Percentiles rank a stretch among this genome's conserved stretches.
phyloP scores from a whole-genome alignment of 2,329 filamentous ascomycete genomes.

The Pseudocercospora eumusae region DNA sequence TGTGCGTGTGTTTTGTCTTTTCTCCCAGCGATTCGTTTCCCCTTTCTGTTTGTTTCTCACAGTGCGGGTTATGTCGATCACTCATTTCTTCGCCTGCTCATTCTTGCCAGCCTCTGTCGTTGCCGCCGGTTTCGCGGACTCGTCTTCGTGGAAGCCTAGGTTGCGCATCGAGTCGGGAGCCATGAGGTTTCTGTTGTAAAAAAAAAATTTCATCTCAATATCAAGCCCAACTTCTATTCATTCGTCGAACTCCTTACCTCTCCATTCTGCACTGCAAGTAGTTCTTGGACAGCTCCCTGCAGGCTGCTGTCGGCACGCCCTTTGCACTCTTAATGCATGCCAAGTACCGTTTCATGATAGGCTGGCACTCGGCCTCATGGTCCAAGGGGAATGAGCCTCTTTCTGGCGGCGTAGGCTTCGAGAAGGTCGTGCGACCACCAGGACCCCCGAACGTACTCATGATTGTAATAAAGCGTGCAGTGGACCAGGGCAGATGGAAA shows the following conservation, averaged over 20 bases:
- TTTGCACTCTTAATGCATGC: conserved; percentile 80
- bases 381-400: conserved; percentile 95
- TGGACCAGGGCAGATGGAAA: neutral
- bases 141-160: conserved; percentile 64
- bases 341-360: conserved; percentile 82
- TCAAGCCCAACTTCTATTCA: neutral
- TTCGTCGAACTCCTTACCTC: conserved; percentile 55
- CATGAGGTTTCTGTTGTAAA: conserved; percentile 87
- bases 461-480: conserved; percentile 4
- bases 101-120: conserved; percentile 15
- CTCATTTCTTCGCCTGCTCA: conserved; percentile 8
- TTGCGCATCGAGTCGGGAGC: conserved; percentile 94
- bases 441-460: conserved; percentile 63
- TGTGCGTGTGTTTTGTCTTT: neutral
- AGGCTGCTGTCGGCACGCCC: conserved; percentile 84
- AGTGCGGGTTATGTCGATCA: neutral
- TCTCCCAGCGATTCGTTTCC: neutral
- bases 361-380: conserved; percentile 93
- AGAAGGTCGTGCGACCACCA: conserved; percentile 60
- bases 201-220: conserved; percentile 39
- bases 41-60: neutral
- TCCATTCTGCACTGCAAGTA: conserved; percentile 96
- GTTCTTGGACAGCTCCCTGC: conserved; percentile 79
- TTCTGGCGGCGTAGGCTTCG: conserved; percentile 78
- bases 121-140: conserved; percentile 4